Base-by-base conservation (phyloP, 768 basidiomycete species). In the Cystofilobasidium bisporidii region DNA sequence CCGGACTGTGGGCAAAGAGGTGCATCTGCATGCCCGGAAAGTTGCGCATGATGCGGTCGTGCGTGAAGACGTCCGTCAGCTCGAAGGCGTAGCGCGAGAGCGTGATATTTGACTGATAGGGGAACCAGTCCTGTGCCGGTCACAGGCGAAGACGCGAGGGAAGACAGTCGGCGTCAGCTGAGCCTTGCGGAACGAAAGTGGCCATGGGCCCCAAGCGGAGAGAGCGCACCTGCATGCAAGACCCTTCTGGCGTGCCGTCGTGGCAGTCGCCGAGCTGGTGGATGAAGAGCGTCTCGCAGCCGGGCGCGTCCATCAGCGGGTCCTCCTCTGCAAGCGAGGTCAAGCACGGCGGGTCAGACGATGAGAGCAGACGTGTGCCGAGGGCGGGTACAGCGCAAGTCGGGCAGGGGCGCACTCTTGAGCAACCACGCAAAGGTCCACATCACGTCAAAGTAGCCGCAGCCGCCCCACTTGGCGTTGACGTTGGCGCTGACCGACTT, bases 111-210 rank as follows among this genome's bases (percentile, higher is more conserved):
- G 48, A 58, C 47, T 59, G 58, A 47, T 69, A 69, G 3, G 68
- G 68, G 28, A 63, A 64, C 68, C 68, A 69, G 24, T 64, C 68
- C 50, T 63, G 33, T n/a, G n/a, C n/a, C n/a, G n/a, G n/a, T n/a
- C n/a, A n/a, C n/a, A n/a, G n/a, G n/a, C n/a, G 2, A 12, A 55
- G 50, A 55, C 24, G 14, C 6, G 9, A 30, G 28, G 28, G 40
- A 41, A 17, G 17, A 41, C 40, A 17, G 10, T 41, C 48, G 17
- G 9, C n/a, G 32, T 33, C 18, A 53, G 26, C 26, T 14, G 41
- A 26, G n/a, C n/a, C n/a, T n/a, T n/a, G n/a, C n/a, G n/a, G n/a
- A n/a, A n/a, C n/a, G n/a, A n/a, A n/a, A n/a, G n/a, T n/a, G n/a
- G n/a, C n/a, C n/a, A n/a, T n/a, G n/a, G n/a, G n/a, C n/a, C n/a